Evolutionary conservation across 306 rosid genomes (phyloP), one percentile per base, ranked within the genome.

Genomic region (Argentina anserina): DNA sequence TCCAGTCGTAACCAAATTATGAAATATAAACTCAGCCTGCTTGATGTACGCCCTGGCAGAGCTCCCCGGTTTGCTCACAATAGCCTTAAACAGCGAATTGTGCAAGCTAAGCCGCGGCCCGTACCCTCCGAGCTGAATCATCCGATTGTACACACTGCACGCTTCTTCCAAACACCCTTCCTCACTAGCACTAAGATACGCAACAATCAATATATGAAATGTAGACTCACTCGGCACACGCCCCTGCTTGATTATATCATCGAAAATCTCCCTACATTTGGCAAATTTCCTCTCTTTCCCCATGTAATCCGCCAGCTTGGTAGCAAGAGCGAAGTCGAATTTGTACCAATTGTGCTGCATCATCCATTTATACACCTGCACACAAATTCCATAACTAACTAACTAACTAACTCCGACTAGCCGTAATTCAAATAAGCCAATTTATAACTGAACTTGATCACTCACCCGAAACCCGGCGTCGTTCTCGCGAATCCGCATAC

Each of bases 61-160:
- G 80, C 70, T 61, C 64, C 92, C 98, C 0, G 94, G 86, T 77
- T 91, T 84, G 78, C 87, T 81, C 9, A 90, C 76, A 69, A 93
- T 84, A 36, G 97, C 86, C 72, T 78, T 89, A 79, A 93, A 90
- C 67, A 93, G 88, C 58, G 94, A 87, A 79, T 89, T 93, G 53
- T 93, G 96, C 85, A 93, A 82, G 84, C 92, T 85, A 73, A 90
- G 97, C 41, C 90, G 88, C 11, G 98, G 98, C 67, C 60, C 86
- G 83, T 90, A 93, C 50, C 98, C 97, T 65, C 98, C 98, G 36
- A 93, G 80, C 86, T 93, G 98, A 85, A 93, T 89, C 98, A 93
- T 93, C 67, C 87, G 88, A 76, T 87, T 87, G 86, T 87, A 93
- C 70, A 93, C 79, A 81, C 81, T 63, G 74, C 94, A 87, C 29